phyloP scores from a whole-genome alignment of 2,329 filamentous ascomycete genomes.

The Cyphellophora attinorum region DNA sequence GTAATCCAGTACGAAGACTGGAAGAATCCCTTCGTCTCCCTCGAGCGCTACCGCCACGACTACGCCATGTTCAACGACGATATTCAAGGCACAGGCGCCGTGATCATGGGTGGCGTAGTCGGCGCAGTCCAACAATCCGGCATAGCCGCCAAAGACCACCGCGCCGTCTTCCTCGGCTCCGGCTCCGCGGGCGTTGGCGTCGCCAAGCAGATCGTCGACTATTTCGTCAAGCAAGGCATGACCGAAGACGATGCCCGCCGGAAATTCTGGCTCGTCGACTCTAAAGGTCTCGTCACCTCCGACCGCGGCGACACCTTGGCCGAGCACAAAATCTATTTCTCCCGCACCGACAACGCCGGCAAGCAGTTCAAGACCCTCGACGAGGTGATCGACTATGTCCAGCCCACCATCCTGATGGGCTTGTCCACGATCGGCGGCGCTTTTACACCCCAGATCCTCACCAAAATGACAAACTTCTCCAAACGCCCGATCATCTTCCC shows the following conservation, averaged over 20 bases:
- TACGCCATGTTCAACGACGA: slow-evolving; percentile 99
- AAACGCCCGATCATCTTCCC: slow-evolving; percentile 88
- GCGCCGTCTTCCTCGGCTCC: slow-evolving; percentile 90
- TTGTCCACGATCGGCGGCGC: slow-evolving; percentile 89
- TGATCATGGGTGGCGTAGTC: slow-evolving; percentile 77
- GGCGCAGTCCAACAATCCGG: slow-evolving; percentile 72
- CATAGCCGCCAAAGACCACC: slow-evolving; percentile 79
- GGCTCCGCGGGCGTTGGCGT: slow-evolving; percentile 95
- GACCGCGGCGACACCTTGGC: slow-evolving; percentile 91
- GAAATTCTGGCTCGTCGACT: slow-evolving; percentile 97
- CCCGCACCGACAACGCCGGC: slow-evolving; percentile 55
- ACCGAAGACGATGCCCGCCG: slow-evolving; percentile 76
- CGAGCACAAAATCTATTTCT: slow-evolving; percentile 69
- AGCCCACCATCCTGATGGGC: slow-evolving; percentile 89
- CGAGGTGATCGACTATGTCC: slow-evolving; percentile 87
- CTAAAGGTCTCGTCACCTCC: slow-evolving; percentile 84
- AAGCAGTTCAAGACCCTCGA: slow-evolving; percentile 67
- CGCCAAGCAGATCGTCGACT: slow-evolving; percentile 94
- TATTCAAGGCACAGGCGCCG: slow-evolving; percentile 92
- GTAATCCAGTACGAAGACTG: slow-evolving; percentile 96
- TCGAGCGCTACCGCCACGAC: slow-evolving; percentile 76
- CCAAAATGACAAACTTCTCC: slow-evolving; percentile 53
- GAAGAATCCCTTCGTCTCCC: slow-evolving; percentile 91
- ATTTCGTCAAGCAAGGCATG: slow-evolving; percentile 86
- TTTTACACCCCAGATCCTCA: slow-evolving; percentile 80